These are phyloP conservation scores for Skeletonema grethae DNA, from an alignment of 108 stramenopile species.

Conservation along the genomic window DNA sequence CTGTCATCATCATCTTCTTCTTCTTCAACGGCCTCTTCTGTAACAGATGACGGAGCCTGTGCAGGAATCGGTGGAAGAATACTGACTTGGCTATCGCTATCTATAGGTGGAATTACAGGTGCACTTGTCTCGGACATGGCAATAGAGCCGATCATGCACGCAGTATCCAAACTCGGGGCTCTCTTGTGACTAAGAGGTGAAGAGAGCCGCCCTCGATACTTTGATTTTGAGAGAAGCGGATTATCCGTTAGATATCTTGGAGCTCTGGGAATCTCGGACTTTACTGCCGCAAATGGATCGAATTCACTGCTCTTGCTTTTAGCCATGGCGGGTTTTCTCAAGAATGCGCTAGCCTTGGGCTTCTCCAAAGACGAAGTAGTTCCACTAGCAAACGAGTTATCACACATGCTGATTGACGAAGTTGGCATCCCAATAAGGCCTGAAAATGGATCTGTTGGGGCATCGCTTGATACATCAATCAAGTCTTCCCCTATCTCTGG, in stretches of 20 bases:
- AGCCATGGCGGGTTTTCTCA: constrained; percentile 1
- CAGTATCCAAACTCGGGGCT: constrained; percentile 3
- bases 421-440: constrained; percentile 6
- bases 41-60: neutral
- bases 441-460: constrained; percentile 7
- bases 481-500: constrained; percentile 13
- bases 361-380: constrained; percentile 3
- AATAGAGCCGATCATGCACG: constrained; percentile 27
- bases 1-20: too few relatives aligned
- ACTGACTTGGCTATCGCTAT: neutral
- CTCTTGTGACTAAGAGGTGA: neutral
- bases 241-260: constrained; percentile 1
- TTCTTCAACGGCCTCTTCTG: constrained; percentile 18
- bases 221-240: constrained; percentile 5
- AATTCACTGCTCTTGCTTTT: constrained; percentile 5
- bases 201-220: neutral
- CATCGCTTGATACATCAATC: constrained; percentile 21
- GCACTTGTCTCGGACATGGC: constrained; percentile 20
- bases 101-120: neutral
- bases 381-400: constrained; percentile 11
- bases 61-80: constrained; percentile 1
- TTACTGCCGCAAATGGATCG: neutral
- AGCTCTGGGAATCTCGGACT: constrained; percentile 7
- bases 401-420: neutral
- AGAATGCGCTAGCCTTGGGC: neutral